phyloP scores from a whole-genome alignment of 2,329 filamentous ascomycete species.

The Orbilia blumenaviensis region DNA sequence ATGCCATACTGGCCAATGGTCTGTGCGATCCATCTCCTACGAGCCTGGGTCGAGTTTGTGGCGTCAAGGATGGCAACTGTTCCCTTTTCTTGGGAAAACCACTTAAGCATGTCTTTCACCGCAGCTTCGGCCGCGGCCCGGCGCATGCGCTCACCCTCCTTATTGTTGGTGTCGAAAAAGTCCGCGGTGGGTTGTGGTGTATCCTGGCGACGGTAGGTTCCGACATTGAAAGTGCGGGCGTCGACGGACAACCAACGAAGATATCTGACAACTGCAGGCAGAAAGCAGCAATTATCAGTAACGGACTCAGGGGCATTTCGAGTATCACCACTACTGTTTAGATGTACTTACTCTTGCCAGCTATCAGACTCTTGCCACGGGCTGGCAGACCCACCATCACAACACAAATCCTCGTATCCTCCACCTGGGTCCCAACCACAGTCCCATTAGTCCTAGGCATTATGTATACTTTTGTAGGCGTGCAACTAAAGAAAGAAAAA shows the following conservation, averaged over 20 bases:
- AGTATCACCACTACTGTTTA: background rate
- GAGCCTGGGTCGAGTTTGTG: slow-evolving; percentile 91
- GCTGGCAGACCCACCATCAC: slow-evolving; percentile 98
- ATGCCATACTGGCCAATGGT: slow-evolving; percentile 78
- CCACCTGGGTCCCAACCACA: slow-evolving; percentile 52
- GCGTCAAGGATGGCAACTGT: slow-evolving; percentile 94
- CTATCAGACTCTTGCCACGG: slow-evolving; percentile 95
- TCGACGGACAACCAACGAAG: slow-evolving; percentile 95
- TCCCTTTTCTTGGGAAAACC: slow-evolving; percentile 81
- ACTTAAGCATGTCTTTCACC: slow-evolving; percentile 89
- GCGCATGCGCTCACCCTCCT: slow-evolving; percentile 87
- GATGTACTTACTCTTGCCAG: slow-evolving; percentile 85
- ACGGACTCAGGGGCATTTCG: background rate
- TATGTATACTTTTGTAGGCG: slow-evolving; percentile 18
- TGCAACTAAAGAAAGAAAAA: background rate
- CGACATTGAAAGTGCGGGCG: slow-evolving; percentile 95
- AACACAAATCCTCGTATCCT: slow-evolving; percentile 69
- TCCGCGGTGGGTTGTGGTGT: slow-evolving; percentile 90
- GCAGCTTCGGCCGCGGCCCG: slow-evolving; percentile 90
- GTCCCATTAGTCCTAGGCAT: slow-evolving; percentile 54
- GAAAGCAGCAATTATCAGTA: slow-evolving; percentile 26
- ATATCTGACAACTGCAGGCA: slow-evolving; percentile 86
- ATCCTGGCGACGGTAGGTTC: slow-evolving; percentile 88
- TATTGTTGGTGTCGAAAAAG: slow-evolving; percentile 92
- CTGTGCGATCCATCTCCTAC: slow-evolving; percentile 90